Evolutionary conservation across 108 stramenopile species (phyloP).

Genomic region (Nitzschia putrida): DNA sequence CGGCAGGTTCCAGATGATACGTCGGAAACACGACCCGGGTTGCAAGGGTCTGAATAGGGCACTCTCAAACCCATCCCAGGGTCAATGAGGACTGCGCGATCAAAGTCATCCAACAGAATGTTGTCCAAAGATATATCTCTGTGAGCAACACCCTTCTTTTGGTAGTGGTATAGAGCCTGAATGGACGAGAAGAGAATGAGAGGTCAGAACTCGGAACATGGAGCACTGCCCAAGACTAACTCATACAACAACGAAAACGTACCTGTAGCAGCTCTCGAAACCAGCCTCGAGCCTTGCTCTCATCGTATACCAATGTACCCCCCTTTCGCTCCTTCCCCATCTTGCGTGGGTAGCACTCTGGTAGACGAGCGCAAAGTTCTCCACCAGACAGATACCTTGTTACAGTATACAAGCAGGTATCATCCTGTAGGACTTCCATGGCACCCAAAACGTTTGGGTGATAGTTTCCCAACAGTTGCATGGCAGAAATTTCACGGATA

Average conservation of each 20-base stretch:
- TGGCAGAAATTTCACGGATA: conserved; percentile 85
- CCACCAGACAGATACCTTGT: conserved; percentile 84
- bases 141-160: conserved; percentile 72
- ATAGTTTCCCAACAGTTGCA: conserved; percentile 80
- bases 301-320: conserved; percentile 31
- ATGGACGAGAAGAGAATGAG: neutral
- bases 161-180: conserved; percentile 65
- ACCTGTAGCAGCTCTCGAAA: conserved; percentile 72
- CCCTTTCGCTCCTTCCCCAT: neutral
- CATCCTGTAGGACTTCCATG: conserved; percentile 79
- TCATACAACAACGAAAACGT: neutral
- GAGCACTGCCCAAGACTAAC: neutral
- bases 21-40: conserved; percentile 46
- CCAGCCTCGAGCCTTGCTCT: conserved; percentile 59
- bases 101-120: conserved; percentile 55
- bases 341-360: conserved; percentile 16
- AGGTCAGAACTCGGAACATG: neutral
- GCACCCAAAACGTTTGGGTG: conserved; percentile 81
- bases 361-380: conserved; percentile 68
- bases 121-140: conserved; percentile 79
- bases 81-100: conserved; percentile 60
- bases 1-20: conserved; percentile 58
- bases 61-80: conserved; percentile 77
- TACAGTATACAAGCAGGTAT: conserved; percentile 78
- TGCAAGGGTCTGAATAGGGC: conserved; percentile 58